Evolutionary conservation across 176 grass and related monocot species (phyloP).

Genomic region (Oryza coarctata): DNA sequence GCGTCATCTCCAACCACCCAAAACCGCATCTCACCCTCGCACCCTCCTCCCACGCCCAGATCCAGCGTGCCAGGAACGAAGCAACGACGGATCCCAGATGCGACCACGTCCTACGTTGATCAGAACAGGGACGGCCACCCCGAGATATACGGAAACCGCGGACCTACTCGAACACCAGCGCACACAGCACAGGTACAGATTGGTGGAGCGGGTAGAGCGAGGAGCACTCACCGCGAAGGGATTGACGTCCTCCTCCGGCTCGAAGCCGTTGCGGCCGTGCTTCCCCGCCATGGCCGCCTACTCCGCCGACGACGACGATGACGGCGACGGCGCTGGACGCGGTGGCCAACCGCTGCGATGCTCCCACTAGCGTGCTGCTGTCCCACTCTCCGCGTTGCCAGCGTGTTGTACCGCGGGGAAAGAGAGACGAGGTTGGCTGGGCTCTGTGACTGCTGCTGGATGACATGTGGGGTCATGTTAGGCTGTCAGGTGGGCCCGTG

Average conservation of each 20-base stretch:
- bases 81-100: conserved; percentile 2
- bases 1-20: not conserved
- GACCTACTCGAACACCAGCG: not conserved
- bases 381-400: not conserved
- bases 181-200: not conserved
- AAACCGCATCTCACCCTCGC: conserved; percentile 7
- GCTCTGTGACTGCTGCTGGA: not conserved
- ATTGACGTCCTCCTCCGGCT: conserved; percentile 90
- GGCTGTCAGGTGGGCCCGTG: not conserved
- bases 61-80: not conserved
- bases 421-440: not conserved
- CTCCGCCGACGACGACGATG: conserved; percentile 33
- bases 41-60: not conserved
- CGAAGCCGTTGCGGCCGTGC: conserved; percentile 81
- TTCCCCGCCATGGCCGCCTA: conserved; percentile 62
- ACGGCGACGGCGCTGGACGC: not conserved
- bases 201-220: not conserved
- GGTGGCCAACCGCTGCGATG: conserved; percentile 25
- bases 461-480: conserved; percentile 23
- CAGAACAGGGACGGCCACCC: not conserved
- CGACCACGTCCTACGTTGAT: not conserved
- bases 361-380: conserved; percentile 18
- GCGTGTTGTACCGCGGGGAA: conserved; percentile 24
- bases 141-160: conserved; percentile 36
- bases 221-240: conserved; percentile 76